Conservation (phyloP, 1,139 yeast species). For the Candida sanyaensis region DNA sequence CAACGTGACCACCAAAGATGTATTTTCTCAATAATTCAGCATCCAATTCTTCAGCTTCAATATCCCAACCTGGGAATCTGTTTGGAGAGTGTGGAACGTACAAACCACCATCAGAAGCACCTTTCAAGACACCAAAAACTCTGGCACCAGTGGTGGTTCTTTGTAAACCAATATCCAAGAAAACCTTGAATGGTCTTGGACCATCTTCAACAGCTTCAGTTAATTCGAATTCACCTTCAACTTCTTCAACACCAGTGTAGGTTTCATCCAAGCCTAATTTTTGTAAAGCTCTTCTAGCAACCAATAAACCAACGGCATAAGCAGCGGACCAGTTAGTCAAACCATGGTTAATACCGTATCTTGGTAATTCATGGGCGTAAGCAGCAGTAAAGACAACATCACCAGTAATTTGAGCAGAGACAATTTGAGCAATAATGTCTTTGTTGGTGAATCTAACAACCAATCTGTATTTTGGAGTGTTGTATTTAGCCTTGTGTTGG, state of each 20-base stretch:
- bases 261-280: slow-evolving; percentile 98
- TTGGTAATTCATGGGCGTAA: slow-evolving; percentile 98
- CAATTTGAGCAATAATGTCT: slow-evolving; percentile 97
- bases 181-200: slow-evolving; percentile 99
- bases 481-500: slow-evolving; percentile 99
- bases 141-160: slow-evolving; percentile 99
- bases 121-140: slow-evolving; percentile 98
- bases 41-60: slow-evolving; percentile 97
- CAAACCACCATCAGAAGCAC: slow-evolving; percentile 99
- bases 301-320: slow-evolving; percentile 97
- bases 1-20: slow-evolving; percentile 99
- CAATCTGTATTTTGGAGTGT: slow-evolving; percentile 99
- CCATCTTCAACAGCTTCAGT: slow-evolving; percentile 99
- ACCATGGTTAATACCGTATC: slow-evolving; percentile 98
- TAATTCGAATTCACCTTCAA: slow-evolving; percentile 97
- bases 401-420: slow-evolving; percentile 96
- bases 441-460: slow-evolving; percentile 99
- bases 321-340: slow-evolving; percentile 99
- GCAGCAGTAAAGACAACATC: slow-evolving; percentile 97
- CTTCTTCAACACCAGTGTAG: slow-evolving; percentile 98
- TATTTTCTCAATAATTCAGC: slow-evolving; percentile 97
- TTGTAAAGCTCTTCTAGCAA: slow-evolving; percentile 99
- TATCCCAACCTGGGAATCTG: slow-evolving; percentile 99
- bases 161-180: slow-evolving; percentile 98
- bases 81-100: slow-evolving; percentile 99